These are phyloP conservation scores for Quercus phellos DNA, from an alignment of 331 rosid species.

Conservation along the genomic window DNA sequence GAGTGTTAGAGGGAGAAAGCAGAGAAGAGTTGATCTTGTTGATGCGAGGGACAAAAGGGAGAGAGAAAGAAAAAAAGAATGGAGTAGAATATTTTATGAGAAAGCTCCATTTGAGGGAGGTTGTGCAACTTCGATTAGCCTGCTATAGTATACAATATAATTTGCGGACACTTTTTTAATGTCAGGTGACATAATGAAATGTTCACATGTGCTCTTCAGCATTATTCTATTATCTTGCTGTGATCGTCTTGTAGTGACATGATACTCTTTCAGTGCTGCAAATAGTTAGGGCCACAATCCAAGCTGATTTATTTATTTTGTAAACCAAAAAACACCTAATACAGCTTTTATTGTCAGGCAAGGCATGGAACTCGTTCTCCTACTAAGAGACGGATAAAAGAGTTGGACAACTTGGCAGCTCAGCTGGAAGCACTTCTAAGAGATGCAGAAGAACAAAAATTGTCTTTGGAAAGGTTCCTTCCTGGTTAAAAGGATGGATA, in stretches of 20 bases:
- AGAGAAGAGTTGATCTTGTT: too few relatives aligned
- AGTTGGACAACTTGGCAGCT: slow-evolving; percentile 48
- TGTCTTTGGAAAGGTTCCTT: slow-evolving; percentile 53
- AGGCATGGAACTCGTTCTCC: slow-evolving; percentile 94
- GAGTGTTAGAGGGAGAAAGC: too few relatives aligned
- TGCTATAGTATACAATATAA: background rate
- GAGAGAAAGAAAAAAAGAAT: too few relatives aligned
- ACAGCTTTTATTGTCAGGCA: slow-evolving; percentile 49
- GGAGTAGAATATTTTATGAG: background rate
- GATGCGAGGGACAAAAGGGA: too few relatives aligned
- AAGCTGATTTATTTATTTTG: background rate
- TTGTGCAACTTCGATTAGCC: background rate
- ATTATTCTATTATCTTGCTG: background rate
- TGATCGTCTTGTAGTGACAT: background rate
- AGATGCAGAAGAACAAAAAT: slow-evolving; percentile 43
- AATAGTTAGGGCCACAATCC: background rate
- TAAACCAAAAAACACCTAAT: background rate
- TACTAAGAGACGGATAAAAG: slow-evolving; percentile 66
- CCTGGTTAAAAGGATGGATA: slow-evolving; percentile 72
- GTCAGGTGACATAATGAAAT: background rate
- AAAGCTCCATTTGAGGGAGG: background rate
- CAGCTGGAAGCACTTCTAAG: slow-evolving; percentile 46
- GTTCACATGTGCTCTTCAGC: background rate
- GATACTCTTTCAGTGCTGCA: background rate
- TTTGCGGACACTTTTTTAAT: background rate